Evolutionary conservation across 192 early-diverging fungal species (phyloP).

Genomic region (Spizellomyces sp.): DNA sequence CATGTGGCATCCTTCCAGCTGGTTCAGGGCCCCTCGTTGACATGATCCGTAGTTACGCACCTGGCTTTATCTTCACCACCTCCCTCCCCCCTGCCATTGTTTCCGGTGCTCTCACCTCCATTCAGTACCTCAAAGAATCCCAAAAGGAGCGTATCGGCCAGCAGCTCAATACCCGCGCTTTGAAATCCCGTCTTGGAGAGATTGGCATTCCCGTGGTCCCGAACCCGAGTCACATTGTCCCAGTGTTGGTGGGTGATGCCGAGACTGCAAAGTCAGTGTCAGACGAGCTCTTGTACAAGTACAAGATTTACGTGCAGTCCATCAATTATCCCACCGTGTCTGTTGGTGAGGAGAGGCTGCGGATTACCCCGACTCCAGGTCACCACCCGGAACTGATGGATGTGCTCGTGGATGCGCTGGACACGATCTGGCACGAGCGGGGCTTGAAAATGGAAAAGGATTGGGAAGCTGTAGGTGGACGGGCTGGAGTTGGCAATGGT

Average conservation of each 20-base stretch:
- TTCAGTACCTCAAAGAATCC: constrained; percentile 89
- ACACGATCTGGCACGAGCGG: constrained; percentile 85
- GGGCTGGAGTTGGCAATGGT: constrained; percentile 82
- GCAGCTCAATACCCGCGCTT: constrained; percentile 87
- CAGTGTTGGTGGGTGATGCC: constrained; percentile 96
- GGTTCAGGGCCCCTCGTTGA: constrained; percentile 85
- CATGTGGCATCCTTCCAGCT: constrained; percentile 31
- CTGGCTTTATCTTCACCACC: constrained; percentile 99
- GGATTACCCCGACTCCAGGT: constrained; percentile 97
- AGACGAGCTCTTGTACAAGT: constrained; percentile 87
- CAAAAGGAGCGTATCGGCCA: constrained; percentile 85
- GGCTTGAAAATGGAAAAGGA: constrained; percentile 81
- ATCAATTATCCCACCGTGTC: constrained; percentile 99
- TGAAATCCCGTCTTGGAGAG: constrained; percentile 79
- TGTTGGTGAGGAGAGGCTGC: constrained; percentile 92
- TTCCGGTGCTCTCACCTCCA: constrained; percentile 87
- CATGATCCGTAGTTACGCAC: constrained; percentile 96
- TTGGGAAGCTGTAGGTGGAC: constrained; percentile 83
- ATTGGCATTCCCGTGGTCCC: constrained; percentile 95
- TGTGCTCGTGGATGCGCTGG: constrained; percentile 79
- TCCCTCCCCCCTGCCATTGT: constrained; percentile 93
- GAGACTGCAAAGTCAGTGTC: constrained; percentile 90
- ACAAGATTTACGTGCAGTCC: constrained; percentile 95
- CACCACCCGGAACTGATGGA: constrained; percentile 82
- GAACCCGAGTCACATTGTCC: constrained; percentile 99